phyloP scores from a whole-genome alignment of 1,284 basidiomycete genomes.

The Cystobasidium sp. region DNA sequence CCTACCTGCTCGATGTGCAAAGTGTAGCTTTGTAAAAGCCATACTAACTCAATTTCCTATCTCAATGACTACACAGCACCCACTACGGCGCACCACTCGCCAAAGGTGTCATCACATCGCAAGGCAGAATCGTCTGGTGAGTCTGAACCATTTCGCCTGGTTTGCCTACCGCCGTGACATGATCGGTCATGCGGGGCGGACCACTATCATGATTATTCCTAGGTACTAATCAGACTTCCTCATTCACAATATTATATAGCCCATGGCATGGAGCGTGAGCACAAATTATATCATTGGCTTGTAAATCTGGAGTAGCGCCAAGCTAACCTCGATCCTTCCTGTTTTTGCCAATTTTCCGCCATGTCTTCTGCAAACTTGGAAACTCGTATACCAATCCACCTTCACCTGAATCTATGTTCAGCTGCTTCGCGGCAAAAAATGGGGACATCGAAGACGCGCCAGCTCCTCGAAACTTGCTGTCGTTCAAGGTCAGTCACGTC shows the following conservation, averaged over 20 bases:
- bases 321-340: neutral
- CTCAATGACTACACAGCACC: neutral
- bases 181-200: neutral
- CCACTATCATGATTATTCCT: neutral
- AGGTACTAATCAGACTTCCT: neutral
- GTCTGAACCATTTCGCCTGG: neutral
- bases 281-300: neutral
- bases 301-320: neutral
- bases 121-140: constrained; percentile 75
- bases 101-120: constrained; percentile 78
- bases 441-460: constrained; percentile 82
- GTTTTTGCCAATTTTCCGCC: neutral
- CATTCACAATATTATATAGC: neutral
- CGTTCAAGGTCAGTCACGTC: constrained; percentile 64
- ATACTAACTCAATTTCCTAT: too few species aligned
- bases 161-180: neutral
- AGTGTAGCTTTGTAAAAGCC: too few species aligned
- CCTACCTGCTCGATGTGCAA: too few species aligned
- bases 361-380: too few species aligned
- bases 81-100: constrained; percentile 74
- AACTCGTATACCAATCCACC: too few species aligned
- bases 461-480: constrained; percentile 80
- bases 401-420: neutral
- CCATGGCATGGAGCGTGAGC: constrained; percentile 38
- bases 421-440: constrained; percentile 80